Evolutionary conservation across 2,329 filamentous ascomycete species (phyloP).

Genomic region (Colletotrichum somersetense): DNA sequence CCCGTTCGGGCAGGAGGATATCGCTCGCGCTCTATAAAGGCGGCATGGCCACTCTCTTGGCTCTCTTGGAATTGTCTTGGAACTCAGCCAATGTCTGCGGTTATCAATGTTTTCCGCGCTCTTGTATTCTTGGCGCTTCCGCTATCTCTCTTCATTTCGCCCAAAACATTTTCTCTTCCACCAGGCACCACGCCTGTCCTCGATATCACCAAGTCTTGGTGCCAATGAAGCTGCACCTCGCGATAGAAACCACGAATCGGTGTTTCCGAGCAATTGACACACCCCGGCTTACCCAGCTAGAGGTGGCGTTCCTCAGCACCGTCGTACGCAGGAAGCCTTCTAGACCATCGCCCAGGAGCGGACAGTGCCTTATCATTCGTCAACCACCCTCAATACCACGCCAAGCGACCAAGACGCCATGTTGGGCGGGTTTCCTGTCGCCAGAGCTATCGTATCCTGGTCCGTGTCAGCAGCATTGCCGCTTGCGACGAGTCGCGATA

Average conservation of each 20-base stretch:
- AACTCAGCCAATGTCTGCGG: background rate
- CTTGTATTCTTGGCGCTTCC: constrained; percentile 25
- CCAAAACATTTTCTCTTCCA: constrained; percentile 9
- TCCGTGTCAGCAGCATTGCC: background rate
- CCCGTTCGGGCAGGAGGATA: constrained; percentile 38
- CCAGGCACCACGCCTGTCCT: background rate
- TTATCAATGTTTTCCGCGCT: constrained; percentile 23
- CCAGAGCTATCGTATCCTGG: background rate
- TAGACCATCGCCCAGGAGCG: background rate
- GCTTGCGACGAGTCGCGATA: background rate
- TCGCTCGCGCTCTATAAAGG: constrained; percentile 30
- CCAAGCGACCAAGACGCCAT: constrained; percentile 23
- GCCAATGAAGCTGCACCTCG: background rate
- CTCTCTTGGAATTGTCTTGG: constrained; percentile 30
- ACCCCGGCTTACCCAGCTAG: constrained; percentile 13
- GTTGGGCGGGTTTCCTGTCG: constrained; percentile 14
- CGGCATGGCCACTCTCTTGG: constrained; percentile 35
- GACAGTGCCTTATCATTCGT: constrained; percentile 11
- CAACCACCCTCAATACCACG: constrained; percentile 28
- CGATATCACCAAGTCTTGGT: background rate
- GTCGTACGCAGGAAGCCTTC: constrained; percentile 21
- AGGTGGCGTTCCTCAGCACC: constrained; percentile 19
- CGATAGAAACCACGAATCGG: constrained; percentile 12
- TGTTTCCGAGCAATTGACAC: constrained; percentile 10
- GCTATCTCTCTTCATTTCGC: constrained; percentile 20